Evolutionary conservation across 306 rosid species (phyloP), one percentile per base, ranked within the genome.

Genomic region (Quercus mongolica): DNA sequence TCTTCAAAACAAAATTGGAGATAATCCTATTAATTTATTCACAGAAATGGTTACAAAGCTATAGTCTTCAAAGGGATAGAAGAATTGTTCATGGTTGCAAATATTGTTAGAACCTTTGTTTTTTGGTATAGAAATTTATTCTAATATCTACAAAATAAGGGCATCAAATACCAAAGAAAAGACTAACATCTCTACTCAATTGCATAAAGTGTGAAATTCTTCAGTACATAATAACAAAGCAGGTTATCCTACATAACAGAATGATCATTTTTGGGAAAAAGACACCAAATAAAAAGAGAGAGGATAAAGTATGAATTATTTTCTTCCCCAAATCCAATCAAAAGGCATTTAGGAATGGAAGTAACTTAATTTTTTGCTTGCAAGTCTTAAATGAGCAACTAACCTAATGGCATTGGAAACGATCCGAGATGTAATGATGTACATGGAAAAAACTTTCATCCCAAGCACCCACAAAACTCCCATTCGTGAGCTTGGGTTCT

Each of bases 391-490:
- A 35, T 35, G 44, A 35, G 44, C 44, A 35, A 23, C 23, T 20
- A 57, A 57, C 62, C 62, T 56, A 59, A 11, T 59, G 25, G 17
- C 89, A 54, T 78, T 88, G 84, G 85, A 85, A 78, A 88, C 83
- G 89, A 85, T 88, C 78, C 84, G 89, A 56, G 91, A 88, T 62
- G 85, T 88, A 83, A 75, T 88, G 69, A 88, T 88, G 91, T 88
- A 88, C 82, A 88, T 88, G 87, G 91, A 85, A 78, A 83, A 89
- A 46, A 88, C 91, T 56, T 88, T 80, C 55, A 81, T 88, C 56
- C 91, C 87, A 12, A 83, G 91, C 82, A 80, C 77, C 69, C 83
- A 80, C 58, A 88, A 80, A 83, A 85, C 89, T 71, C 89, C 87
- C 56, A 89, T 88, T 78, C 84, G 85, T 23, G 86, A 88, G 74